These are phyloP conservation scores for Calonectria multiphialidica DNA, from an alignment of 2,329 filamentous ascomycete species.

Conservation along the genomic window DNA sequence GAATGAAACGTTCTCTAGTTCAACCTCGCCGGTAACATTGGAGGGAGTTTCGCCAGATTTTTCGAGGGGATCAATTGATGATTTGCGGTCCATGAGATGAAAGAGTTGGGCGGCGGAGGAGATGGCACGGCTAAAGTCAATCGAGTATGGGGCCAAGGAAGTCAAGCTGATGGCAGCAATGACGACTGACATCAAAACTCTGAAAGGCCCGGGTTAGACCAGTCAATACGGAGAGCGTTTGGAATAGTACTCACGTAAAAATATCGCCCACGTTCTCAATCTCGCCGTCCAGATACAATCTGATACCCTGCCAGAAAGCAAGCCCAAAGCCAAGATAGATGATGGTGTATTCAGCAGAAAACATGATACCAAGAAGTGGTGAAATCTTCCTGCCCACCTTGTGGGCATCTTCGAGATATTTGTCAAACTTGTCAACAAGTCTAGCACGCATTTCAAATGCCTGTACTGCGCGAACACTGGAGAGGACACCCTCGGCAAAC, in stretches of 20 bases:
- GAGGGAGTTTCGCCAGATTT: constrained; percentile 45
- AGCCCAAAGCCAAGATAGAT: constrained; percentile 57
- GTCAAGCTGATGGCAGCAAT: constrained; percentile 53
- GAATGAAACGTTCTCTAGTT: constrained; percentile 56
- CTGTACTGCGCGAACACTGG: constrained; percentile 55
- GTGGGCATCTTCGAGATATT: constrained; percentile 52
- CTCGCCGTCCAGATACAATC: constrained; percentile 52
- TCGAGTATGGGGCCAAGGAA: constrained; percentile 50
- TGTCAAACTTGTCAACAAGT: constrained; percentile 54
- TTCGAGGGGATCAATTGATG: constrained; percentile 52
- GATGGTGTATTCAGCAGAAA: constrained; percentile 54
- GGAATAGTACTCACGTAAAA: constrained; percentile 47
- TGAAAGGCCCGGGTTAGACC: constrained; percentile 18
- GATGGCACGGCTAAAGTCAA: constrained; percentile 54
- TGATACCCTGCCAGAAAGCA: constrained; percentile 59
- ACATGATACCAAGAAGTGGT: constrained; percentile 52
- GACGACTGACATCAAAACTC: constrained; percentile 53
- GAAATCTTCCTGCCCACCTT: constrained; percentile 53
- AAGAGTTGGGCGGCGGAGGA: constrained; percentile 52
- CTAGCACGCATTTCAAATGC: constrained; percentile 56
- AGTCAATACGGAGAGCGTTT: not conserved
- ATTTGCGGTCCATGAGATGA: constrained; percentile 51
- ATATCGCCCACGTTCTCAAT: constrained; percentile 53
- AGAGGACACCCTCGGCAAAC: constrained; percentile 52
- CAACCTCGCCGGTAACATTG: constrained; percentile 48